phyloP scores from a whole-genome alignment of 257 asterid genomes.

The Euphrasia confusa region DNA sequence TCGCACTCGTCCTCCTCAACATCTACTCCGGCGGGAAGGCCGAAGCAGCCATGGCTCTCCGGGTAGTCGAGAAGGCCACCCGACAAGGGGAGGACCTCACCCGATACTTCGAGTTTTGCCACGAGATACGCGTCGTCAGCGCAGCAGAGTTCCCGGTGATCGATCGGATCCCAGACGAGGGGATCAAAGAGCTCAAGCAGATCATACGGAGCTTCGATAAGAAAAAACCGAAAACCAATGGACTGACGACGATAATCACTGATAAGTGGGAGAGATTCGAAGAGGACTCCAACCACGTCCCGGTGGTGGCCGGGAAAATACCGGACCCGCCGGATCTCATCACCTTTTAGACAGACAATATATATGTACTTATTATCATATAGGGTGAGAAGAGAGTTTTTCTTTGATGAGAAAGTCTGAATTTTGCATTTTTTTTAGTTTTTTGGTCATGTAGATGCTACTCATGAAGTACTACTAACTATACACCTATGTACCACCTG shows the following conservation, averaged over 20 bases:
- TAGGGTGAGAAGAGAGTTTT: not conserved
- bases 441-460: no score
- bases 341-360: slow-evolving; percentile 26
- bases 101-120: slow-evolving; percentile 52
- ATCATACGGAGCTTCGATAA: slow-evolving; percentile 39
- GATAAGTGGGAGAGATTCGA: slow-evolving; percentile 54
- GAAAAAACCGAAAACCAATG: slow-evolving; percentile 1
- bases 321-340: slow-evolving; percentile 43
- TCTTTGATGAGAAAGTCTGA: not conserved
- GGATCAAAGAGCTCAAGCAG: slow-evolving; percentile 54
- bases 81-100: slow-evolving; percentile 58
- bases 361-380: no score
- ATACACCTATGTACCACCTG: no score
- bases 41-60: slow-evolving; percentile 57
- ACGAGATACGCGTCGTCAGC: slow-evolving; percentile 49
- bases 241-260: slow-evolving; percentile 36
- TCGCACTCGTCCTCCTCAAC: slow-evolving; percentile 46
- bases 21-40: slow-evolving; percentile 42
- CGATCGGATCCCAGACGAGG: slow-evolving; percentile 54
- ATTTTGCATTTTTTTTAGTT: slow-evolving; percentile 1
- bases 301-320: not conserved
- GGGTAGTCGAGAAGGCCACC: slow-evolving; percentile 47
- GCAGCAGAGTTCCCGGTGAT: slow-evolving; percentile 46
- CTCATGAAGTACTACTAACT: no score
- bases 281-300: slow-evolving; percentile 31